Conservation (phyloP, 2,329 filamentous ascomycete genomes). For the Calonectria fujianensis region DNA sequence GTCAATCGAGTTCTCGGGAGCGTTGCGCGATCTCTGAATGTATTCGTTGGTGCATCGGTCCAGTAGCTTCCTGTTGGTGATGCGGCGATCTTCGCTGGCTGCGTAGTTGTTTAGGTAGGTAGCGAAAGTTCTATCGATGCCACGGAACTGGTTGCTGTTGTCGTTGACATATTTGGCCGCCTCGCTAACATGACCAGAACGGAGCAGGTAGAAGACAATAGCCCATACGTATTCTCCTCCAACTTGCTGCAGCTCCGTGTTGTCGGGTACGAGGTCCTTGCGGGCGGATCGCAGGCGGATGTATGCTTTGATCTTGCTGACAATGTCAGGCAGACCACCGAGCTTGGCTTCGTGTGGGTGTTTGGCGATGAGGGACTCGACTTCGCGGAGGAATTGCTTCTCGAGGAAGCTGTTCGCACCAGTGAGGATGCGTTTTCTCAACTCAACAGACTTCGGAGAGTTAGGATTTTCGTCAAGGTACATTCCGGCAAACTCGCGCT, state of each 20-base stretch:
- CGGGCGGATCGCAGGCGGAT: conserved; percentile 86
- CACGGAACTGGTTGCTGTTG: conserved; percentile 87
- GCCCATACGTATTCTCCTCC: conserved; percentile 94
- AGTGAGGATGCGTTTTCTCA: conserved; percentile 86
- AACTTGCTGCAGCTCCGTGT: conserved; percentile 85
- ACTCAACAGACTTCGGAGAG: conserved; percentile 77
- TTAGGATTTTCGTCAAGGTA: conserved; percentile 86
- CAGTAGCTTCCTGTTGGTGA: conserved; percentile 84
- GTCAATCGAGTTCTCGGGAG: conserved; percentile 90
- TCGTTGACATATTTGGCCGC: conserved; percentile 90
- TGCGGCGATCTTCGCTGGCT: conserved; percentile 82
- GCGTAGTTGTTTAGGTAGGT: conserved; percentile 92
- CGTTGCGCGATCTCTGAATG: conserved; percentile 87
- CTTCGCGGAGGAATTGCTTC: conserved; percentile 84
- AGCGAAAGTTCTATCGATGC: conserved; percentile 92
- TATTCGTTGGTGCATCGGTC: conserved; percentile 94
- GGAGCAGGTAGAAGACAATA: conserved; percentile 92
- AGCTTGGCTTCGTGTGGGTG: conserved; percentile 92
- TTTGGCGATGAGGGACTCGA: conserved; percentile 86
- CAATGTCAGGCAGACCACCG: conserved; percentile 89
- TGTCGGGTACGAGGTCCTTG: conserved; percentile 90
- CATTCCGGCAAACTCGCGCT: conserved; percentile 84
- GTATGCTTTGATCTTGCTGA: conserved; percentile 95
- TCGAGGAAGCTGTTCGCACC: conserved; percentile 89
- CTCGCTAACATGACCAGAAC: conserved; percentile 88